phyloP scores from a whole-genome alignment of 2,329 filamentous ascomycete species.

The Apiospora phragmitis region DNA sequence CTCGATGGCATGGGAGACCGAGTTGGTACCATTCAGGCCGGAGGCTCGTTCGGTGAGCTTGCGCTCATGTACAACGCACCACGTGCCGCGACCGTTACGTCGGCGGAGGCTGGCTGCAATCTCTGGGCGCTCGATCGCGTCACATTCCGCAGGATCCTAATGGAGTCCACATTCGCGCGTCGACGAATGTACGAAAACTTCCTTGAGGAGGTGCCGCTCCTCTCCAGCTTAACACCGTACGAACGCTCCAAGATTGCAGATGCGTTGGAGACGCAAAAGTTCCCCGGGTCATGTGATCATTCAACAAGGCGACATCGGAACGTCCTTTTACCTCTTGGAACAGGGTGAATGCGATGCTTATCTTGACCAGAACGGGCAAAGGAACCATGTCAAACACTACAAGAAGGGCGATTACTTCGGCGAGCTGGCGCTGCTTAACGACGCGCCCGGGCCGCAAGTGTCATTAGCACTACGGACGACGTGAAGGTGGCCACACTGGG shows the following conservation, averaged over 20 bases:
- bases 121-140: constrained; percentile 94
- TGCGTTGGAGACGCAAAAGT: constrained; percentile 89
- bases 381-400: constrained; percentile 76
- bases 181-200: constrained; percentile 97
- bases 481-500: constrained; percentile 92
- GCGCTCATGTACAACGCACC: constrained; percentile 99
- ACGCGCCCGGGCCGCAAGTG: constrained; percentile 86
- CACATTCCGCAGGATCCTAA: constrained; percentile 95
- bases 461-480: constrained; percentile 81
- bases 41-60: constrained; percentile 93
- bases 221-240: constrained; percentile 82
- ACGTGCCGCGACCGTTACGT: constrained; percentile 90
- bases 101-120: constrained; percentile 73
- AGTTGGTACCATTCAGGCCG: constrained; percentile 79
- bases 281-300: constrained; percentile 84
- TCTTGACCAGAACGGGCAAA: constrained; percentile 60
- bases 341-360: constrained; percentile 83
- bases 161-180: constrained; percentile 96
- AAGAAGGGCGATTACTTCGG: constrained; percentile 95
- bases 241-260: constrained; percentile 98
- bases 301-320: constrained; percentile 84
- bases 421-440: constrained; percentile 89
- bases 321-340: constrained; percentile 90
- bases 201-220: constrained; percentile 86
- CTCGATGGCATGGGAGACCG: constrained; percentile 79